Conservation (phyloP, 257 asterid species). For the Fraxinus cuspidata region DNA sequence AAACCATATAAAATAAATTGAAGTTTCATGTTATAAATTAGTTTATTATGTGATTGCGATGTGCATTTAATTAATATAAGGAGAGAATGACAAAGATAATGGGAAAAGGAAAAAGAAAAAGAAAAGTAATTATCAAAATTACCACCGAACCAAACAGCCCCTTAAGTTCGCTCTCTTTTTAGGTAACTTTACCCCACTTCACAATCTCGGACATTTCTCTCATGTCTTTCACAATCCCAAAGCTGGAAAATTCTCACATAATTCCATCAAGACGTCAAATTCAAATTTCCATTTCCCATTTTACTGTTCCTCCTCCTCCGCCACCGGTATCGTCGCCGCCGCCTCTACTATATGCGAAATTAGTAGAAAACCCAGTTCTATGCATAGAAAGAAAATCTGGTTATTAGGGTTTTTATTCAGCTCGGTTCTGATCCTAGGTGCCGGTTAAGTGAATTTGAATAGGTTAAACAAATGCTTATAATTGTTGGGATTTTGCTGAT, state of each 20-base stretch:
- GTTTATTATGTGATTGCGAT: background rate
- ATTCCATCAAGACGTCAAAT: slow-evolving; percentile 30
- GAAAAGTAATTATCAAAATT: slow-evolving; percentile 19
- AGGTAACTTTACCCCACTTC: slow-evolving; percentile 36
- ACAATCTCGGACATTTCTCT: slow-evolving; percentile 15
- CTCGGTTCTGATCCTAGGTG: slow-evolving; percentile 47
- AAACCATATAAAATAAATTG: no score
- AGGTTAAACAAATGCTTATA: slow-evolving; percentile 38
- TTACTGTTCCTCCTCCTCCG: slow-evolving; percentile 30
- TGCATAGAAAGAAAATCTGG: slow-evolving; percentile 45
- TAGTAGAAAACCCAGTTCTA: slow-evolving; percentile 38
- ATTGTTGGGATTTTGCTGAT: slow-evolving; percentile 45
- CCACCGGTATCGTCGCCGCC: slow-evolving; percentile 14
- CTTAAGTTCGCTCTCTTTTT: slow-evolving; percentile 37
- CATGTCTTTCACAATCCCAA: slow-evolving; percentile 26
- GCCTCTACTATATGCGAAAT: slow-evolving; percentile 7
- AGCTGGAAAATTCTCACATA: slow-evolving; percentile 12
- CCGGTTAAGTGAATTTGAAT: slow-evolving; percentile 38
- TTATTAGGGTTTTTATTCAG: slow-evolving; percentile 47
- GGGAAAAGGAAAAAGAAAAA: background rate
- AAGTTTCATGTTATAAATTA: no score
- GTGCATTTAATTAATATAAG: background rate
- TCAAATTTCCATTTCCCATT: slow-evolving; percentile 34
- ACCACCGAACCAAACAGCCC: slow-evolving; percentile 40
- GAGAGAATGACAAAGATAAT: background rate